These are phyloP conservation scores for Helotiales sp. DNA, from an alignment of 2,329 filamentous ascomycete genomes.

Conservation along the genomic window DNA sequence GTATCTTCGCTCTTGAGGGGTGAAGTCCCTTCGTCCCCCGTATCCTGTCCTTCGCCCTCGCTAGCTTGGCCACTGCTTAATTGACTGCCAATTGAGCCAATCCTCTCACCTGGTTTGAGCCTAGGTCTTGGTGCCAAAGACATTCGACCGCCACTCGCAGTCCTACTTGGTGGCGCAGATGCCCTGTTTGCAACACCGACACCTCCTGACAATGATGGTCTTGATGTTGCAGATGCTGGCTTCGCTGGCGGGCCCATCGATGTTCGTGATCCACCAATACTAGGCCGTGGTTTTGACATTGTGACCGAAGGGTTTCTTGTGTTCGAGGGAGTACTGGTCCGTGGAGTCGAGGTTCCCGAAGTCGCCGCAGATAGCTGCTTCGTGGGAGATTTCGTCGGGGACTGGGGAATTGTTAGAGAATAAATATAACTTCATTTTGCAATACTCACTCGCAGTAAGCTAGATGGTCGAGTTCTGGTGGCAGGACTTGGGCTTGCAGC, in stretches of 20 bases:
- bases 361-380: conserved; percentile 63
- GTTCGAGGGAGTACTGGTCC: conserved; percentile 65
- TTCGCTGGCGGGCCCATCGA: conserved; percentile 66
- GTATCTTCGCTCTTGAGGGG: conserved; percentile 50
- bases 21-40: conserved; percentile 38
- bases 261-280: conserved; percentile 53
- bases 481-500: conserved; percentile 72
- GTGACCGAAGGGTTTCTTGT: conserved; percentile 41
- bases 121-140: conserved; percentile 32
- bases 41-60: conserved; percentile 31
- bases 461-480: conserved; percentile 56
- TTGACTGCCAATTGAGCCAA: conserved; percentile 34
- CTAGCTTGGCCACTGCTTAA: conserved; percentile 31
- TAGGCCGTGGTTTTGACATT: conserved; percentile 52
- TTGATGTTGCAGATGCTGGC: conserved; percentile 36
- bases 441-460: conserved; percentile 54
- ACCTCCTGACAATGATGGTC: conserved; percentile 40
- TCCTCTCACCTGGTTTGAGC: conserved; percentile 32
- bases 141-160: conserved; percentile 15
- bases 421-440: no score
- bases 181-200: conserved; percentile 34
- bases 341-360: conserved; percentile 58
- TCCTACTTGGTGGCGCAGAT: conserved; percentile 21
- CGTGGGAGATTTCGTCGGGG: conserved; percentile 76
- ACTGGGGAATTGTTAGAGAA: conserved; percentile 45